Evolutionary conservation across 2,329 filamentous ascomycete species (phyloP).

Genomic region (Dryadomyces quercivorus): DNA sequence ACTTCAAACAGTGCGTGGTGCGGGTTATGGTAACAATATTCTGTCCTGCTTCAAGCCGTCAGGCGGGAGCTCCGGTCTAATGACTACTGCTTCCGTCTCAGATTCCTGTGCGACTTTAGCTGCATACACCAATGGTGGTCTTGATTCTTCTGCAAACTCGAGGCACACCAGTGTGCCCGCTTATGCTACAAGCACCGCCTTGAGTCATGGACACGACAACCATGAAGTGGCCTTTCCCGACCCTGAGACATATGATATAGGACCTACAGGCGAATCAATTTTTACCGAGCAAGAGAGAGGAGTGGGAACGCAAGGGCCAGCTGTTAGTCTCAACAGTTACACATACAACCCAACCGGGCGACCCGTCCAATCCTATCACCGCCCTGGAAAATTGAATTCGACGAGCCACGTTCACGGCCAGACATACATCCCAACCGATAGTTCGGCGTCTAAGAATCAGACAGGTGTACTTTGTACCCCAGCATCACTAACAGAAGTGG

Average conservation of each 20-base stretch:
- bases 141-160: background rate
- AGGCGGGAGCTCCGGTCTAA: background rate
- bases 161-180: background rate
- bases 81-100: background rate
- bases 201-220: background rate
- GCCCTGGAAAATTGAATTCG: background rate
- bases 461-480: background rate
- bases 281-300: slow-evolving; percentile 21
- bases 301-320: background rate
- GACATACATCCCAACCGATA: background rate
- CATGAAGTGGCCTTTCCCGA: background rate
- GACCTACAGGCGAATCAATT: slow-evolving; percentile 7
- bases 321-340: background rate
- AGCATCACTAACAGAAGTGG: background rate
- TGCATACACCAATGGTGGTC: background rate
- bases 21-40: background rate
- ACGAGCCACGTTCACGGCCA: background rate
- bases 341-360: background rate
- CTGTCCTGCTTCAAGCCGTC: background rate
- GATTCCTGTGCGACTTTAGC: background rate
- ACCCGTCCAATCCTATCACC: background rate
- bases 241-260: background rate
- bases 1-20: background rate
- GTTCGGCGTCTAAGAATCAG: background rate
- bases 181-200: background rate